A percentile compares a stretch with the other conserved stretches of the same genome.
phyloP scores from a whole-genome alignment of 148 eudicot genomes.

The Spergularia bocconei region DNA sequence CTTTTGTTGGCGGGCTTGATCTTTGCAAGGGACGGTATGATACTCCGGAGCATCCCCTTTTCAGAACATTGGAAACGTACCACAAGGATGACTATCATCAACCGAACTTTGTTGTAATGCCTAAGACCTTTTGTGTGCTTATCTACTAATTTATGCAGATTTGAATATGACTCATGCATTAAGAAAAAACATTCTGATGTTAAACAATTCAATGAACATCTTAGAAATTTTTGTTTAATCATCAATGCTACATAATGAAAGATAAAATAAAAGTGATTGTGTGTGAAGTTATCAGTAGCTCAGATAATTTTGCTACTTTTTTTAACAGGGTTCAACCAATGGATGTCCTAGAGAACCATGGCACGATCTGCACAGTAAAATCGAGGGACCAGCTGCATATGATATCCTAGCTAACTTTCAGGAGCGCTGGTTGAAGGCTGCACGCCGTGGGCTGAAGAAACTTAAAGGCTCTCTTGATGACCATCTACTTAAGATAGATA shows the following conservation, averaged over 20 bases:
- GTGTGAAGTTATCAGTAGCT: background rate
- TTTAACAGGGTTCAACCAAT: constrained; percentile 53
- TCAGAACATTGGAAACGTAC: constrained; percentile 55
- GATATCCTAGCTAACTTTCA: constrained; percentile 82
- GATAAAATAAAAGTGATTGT: background rate
- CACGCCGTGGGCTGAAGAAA: constrained; percentile 64
- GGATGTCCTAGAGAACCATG: constrained; percentile 98
- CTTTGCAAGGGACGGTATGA: constrained; percentile 95
- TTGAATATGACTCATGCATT: no score
- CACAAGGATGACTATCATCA: constrained; percentile 86
- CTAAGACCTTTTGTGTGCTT: background rate
- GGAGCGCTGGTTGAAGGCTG: constrained; percentile 84
- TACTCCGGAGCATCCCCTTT: constrained; percentile 70
- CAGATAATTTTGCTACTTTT: background rate
- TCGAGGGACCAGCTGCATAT: constrained; percentile 94
- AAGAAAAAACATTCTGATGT: no score
- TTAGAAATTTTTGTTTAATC: background rate
- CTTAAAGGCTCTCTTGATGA: constrained; percentile 67
- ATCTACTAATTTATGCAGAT: background rate
- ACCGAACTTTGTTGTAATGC: constrained; percentile 53
- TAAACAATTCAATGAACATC: background rate
- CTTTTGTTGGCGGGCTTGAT: constrained; percentile 93
- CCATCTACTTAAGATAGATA: constrained; percentile 65
- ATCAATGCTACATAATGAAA: no score
- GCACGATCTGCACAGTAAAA: constrained; percentile 92